A percentile compares a stretch with the other conserved stretches of the same genome.
These are phyloP conservation scores for Lodderomyces oxycetoniae DNA, from an alignment of 1,139 yeast species.

Conservation along the genomic window DNA sequence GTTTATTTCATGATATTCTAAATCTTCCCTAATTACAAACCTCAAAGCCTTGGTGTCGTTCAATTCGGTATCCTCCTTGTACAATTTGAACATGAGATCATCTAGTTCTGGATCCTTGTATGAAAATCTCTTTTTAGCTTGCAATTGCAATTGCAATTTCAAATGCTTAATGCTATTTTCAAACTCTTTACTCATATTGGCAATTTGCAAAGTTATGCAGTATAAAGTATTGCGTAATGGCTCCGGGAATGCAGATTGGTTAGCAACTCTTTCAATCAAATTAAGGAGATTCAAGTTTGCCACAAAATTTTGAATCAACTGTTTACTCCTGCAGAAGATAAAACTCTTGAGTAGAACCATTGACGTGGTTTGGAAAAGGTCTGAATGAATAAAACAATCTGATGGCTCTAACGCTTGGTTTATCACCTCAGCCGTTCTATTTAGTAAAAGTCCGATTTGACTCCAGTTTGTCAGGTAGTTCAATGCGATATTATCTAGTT, in stretches of 20 bases:
- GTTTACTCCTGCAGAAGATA: slow-evolving; percentile 18
- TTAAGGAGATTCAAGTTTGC: too few relatives aligned
- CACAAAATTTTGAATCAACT: slow-evolving; percentile 18
- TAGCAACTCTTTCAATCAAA: too few relatives aligned
- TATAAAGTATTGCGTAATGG: too few relatives aligned
- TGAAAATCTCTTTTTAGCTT: too few relatives aligned
- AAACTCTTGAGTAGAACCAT: slow-evolving; percentile 23
- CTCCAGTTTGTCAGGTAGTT: slow-evolving; percentile 26
- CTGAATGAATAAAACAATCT: not conserved
- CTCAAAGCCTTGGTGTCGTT: not conserved
- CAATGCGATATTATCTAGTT: slow-evolving; percentile 27
- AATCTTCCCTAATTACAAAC: slow-evolving; percentile 3
- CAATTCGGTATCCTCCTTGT: not conserved
- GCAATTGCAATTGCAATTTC: too few relatives aligned
- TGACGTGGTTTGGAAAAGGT: slow-evolving; percentile 20
- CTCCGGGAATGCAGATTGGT: too few relatives aligned
- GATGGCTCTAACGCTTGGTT: not conserved
- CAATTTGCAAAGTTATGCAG: too few relatives aligned
- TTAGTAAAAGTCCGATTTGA: slow-evolving; percentile 24
- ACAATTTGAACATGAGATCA: not conserved
- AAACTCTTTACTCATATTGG: too few relatives aligned
- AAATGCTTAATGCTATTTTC: too few relatives aligned
- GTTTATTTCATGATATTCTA: slow-evolving; percentile 1
- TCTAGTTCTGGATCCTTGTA: slow-evolving; percentile 2
- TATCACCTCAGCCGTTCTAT: slow-evolving; percentile 27